These are phyloP conservation scores for Mycena polygramma DNA, from an alignment of 768 basidiomycete genomes.

Conservation along the genomic window DNA sequence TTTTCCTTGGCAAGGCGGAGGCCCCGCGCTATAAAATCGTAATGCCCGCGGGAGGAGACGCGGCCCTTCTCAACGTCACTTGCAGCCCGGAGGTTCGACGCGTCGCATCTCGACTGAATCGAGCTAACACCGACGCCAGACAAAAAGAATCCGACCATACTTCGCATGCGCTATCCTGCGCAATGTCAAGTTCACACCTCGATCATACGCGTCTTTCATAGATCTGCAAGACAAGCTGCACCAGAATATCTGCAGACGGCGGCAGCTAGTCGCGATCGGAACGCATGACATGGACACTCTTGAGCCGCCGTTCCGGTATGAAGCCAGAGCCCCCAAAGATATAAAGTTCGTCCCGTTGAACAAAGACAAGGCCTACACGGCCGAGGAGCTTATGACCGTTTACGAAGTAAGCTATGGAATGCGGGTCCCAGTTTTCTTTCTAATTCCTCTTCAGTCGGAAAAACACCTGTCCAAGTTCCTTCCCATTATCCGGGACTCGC, in stretches of 20 bases:
- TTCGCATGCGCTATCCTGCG: slow-evolving; percentile 94
- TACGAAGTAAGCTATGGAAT: slow-evolving; percentile 78
- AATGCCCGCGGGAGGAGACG: slow-evolving; percentile 78
- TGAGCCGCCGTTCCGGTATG: slow-evolving; percentile 88
- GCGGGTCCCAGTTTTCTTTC: neutral
- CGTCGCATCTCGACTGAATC: slow-evolving; percentile 3
- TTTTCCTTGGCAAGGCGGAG: slow-evolving; percentile 80
- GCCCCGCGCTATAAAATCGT: slow-evolving; percentile 81
- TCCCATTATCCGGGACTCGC: slow-evolving; percentile 93
- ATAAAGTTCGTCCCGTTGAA: slow-evolving; percentile 94
- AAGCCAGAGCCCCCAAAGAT: slow-evolving; percentile 82
- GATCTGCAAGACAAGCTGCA: slow-evolving; percentile 99
- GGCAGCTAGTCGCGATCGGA: slow-evolving; percentile 95
- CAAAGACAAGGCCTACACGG: slow-evolving; percentile 84
- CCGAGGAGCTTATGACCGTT: slow-evolving; percentile 91
- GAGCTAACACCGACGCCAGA: slow-evolving; percentile 57
- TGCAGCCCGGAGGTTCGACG: slow-evolving; percentile 78
- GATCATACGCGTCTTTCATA: slow-evolving; percentile 96
- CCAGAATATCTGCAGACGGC: slow-evolving; percentile 91
- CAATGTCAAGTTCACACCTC: slow-evolving; percentile 88
- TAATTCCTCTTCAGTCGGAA: slow-evolving; percentile 73
- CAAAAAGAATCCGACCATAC: slow-evolving; percentile 85
- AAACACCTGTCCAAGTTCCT: slow-evolving; percentile 92
- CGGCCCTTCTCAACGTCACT: slow-evolving; percentile 73
- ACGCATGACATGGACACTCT: slow-evolving; percentile 97